These are phyloP conservation scores for Yamadazyma phyllophila DNA, from an alignment of 805 yeast species.

Conservation along the genomic window DNA sequence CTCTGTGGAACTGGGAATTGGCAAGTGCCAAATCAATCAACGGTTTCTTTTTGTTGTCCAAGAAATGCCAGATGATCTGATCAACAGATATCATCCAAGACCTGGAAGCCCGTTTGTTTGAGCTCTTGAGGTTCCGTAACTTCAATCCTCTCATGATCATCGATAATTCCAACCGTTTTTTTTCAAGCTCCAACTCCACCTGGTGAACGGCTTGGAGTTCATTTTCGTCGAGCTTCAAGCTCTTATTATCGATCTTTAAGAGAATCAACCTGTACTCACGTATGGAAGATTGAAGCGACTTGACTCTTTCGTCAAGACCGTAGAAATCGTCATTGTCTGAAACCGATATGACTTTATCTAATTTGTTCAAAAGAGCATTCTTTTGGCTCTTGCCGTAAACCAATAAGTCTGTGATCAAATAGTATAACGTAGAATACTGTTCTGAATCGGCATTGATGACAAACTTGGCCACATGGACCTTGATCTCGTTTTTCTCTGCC, in stretches of 20 bases:
- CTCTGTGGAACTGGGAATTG: slow-evolving; percentile 55
- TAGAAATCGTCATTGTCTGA: slow-evolving; percentile 36
- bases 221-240: slow-evolving; percentile 17
- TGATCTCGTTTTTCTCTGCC: slow-evolving; percentile 27
- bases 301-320: slow-evolving; percentile 31
- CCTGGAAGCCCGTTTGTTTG: slow-evolving; percentile 20
- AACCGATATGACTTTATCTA: slow-evolving; percentile 36
- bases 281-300: slow-evolving; percentile 29
- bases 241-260: slow-evolving; percentile 37
- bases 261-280: slow-evolving; percentile 33
- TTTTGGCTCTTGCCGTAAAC: slow-evolving; percentile 25
- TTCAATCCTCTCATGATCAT: slow-evolving; percentile 33
- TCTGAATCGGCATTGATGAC: slow-evolving; percentile 38
- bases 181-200: slow-evolving; percentile 33
- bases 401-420: slow-evolving; percentile 34
- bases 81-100: slow-evolving; percentile 46
- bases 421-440: slow-evolving; percentile 38
- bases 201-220: slow-evolving; percentile 21
- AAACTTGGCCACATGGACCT: slow-evolving; percentile 34
- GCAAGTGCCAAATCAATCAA: slow-evolving; percentile 70
- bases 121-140: slow-evolving; percentile 20
- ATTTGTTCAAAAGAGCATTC: slow-evolving; percentile 36
- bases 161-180: slow-evolving; percentile 31
- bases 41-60: slow-evolving; percentile 58
- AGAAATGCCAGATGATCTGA: slow-evolving; percentile 67